Evolutionary conservation across 306 rosid species (phyloP), one percentile per base, ranked within the genome.

Genomic region (Quercus rubra): DNA sequence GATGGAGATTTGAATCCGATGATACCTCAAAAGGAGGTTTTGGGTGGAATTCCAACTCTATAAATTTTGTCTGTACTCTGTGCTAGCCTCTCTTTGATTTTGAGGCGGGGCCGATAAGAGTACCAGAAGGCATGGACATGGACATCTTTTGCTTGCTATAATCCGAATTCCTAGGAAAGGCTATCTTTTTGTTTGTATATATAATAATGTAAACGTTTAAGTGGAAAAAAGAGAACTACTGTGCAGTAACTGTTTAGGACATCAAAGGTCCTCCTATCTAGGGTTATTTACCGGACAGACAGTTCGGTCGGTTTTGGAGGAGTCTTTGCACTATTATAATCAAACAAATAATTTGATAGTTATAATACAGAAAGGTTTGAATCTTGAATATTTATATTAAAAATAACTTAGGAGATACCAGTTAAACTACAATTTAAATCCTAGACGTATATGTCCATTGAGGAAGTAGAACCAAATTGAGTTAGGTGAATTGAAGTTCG

Each of bases 11-110:
- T 71, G 77, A 76, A 61, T 35, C 33, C 3, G 38, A 77, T 61
- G 38, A 28, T 25, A 49, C 54, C 79, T 30, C 19, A 57, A 74
- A 78, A 78, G 76, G 19, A 55, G 75, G 35, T 49, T 4, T 70
- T 78, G 33, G 76, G 92, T 92, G 97, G 88, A 86, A 87, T 75
- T 90, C 91, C 97, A 88, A 83, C 82, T 85, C 90, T 8, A 79
- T 77, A 19, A 73, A 73, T 49, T 81, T 86, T 87, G 88, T 87
- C 85, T 68, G 43, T 20, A 5, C 46, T 66, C 27, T 74, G 55
- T 78, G 28, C 21, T 7, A 28, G 58, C 63, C 41, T 46, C 55
- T 77, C 23, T 71, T 27, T 78, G 55, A 69, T 75, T 74, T 82
- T 83, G 73, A n/a, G 17, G 68, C 21, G 68, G 57, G 56, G 30